These are phyloP conservation scores for Microstegium vimineum DNA, from an alignment of 176 grass and related monocot genomes.

Conservation along the genomic window DNA sequence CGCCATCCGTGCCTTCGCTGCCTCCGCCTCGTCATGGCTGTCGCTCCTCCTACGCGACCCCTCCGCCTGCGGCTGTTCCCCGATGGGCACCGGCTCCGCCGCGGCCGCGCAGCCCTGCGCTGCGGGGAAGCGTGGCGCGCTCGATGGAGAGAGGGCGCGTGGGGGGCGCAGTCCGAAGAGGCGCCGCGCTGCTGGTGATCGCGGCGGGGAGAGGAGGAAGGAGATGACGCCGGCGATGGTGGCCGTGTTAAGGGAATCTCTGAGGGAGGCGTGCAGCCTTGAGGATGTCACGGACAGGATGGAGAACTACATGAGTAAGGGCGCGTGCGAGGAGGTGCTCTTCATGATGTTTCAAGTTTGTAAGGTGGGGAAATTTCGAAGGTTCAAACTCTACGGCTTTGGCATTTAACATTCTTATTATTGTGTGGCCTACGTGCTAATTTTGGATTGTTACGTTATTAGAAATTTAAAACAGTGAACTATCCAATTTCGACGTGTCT, in stretches of 20 bases:
- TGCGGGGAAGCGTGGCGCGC: slow-evolving; percentile 3
- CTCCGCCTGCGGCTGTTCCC: slow-evolving; percentile 42
- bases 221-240: slow-evolving; percentile 20
- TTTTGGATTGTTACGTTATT: neutral
- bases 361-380: slow-evolving; percentile 30
- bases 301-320: slow-evolving; percentile 41
- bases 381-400: neutral
- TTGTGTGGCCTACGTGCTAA: neutral
- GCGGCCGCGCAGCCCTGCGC: neutral
- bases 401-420: neutral
- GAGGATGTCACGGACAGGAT: slow-evolving; percentile 56
- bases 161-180: slow-evolving; percentile 53
- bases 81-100: neutral
- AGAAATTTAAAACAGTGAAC: neutral
- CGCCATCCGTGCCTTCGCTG: slow-evolving; percentile 35
- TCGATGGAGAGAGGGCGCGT: neutral
- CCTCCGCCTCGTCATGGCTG: slow-evolving; percentile 47
- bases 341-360: slow-evolving; percentile 61
- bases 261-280: slow-evolving; percentile 53
- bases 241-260: slow-evolving; percentile 35
- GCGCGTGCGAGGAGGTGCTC: slow-evolving; percentile 49
- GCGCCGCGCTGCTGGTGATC: slow-evolving; percentile 3
- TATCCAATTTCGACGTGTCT: neutral
- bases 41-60: slow-evolving; percentile 45
- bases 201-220: slow-evolving; percentile 2